These are phyloP conservation scores for Diversispora eburnea DNA, from an alignment of 192 early-diverging fungal genomes.

Conservation along the genomic window DNA sequence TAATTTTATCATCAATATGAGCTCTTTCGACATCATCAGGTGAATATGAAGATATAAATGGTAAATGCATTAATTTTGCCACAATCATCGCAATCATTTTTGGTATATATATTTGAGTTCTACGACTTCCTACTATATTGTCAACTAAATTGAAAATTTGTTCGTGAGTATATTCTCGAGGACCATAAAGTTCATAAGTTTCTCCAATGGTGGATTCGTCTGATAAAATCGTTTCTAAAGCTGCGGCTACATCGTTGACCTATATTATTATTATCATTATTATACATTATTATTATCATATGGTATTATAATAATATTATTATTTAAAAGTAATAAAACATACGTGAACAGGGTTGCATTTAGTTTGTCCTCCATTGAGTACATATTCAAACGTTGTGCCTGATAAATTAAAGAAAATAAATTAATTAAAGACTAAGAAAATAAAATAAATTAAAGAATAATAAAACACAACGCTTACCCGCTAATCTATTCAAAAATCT, in stretches of 20 bases:
- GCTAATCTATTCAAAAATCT: conserved; percentile 88
- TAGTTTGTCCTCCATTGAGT: conserved; percentile 65
- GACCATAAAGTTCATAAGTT: conserved; percentile 80
- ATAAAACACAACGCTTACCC: conserved; percentile 32
- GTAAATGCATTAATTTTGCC: conserved; percentile 58
- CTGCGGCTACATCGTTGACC: conserved; percentile 83
- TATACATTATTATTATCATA: not conserved
- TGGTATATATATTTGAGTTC: conserved; percentile 56
- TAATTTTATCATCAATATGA: conserved; percentile 68
- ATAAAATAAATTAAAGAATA: conserved; percentile 22
- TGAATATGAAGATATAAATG: conserved; percentile 73
- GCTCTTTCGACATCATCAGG: conserved; percentile 86
- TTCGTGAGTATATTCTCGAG: conserved; percentile 69
- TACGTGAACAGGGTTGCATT: conserved; percentile 69
- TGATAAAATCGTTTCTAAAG: conserved; percentile 69
- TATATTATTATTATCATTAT: conserved; percentile 30
- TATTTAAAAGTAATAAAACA: not conserved
- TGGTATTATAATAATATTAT: not conserved
- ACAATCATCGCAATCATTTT: conserved; percentile 66
- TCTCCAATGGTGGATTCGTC: conserved; percentile 75
- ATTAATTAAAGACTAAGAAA: conserved; percentile 11
- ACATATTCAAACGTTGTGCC: conserved; percentile 52
- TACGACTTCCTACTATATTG: conserved; percentile 51
- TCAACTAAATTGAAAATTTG: conserved; percentile 70
- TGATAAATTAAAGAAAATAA: conserved; percentile 34